These are phyloP conservation scores for Lodderomyces pseudojiufengensis DNA, from an alignment of 1,139 yeast species.

Conservation along the genomic window DNA sequence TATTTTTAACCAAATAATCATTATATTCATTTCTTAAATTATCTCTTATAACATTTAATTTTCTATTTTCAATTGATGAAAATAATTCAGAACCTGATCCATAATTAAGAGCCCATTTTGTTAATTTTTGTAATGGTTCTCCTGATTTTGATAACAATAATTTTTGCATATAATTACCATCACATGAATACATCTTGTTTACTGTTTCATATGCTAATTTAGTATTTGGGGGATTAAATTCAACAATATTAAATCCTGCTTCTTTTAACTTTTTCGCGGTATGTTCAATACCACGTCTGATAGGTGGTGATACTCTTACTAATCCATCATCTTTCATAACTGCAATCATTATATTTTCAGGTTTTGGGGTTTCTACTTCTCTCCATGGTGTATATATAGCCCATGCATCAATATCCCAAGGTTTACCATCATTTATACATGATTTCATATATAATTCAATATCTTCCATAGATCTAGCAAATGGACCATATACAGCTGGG, in stretches of 20 bases:
- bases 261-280: slow-evolving; percentile 25
- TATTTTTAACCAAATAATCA: slow-evolving; percentile 47
- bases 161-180: slow-evolving; percentile 57
- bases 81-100: slow-evolving; percentile 53
- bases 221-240: slow-evolving; percentile 52
- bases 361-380: slow-evolving; percentile 41
- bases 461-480: slow-evolving; percentile 60
- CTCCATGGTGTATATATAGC: slow-evolving; percentile 63
- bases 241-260: slow-evolving; percentile 31
- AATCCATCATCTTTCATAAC: slow-evolving; percentile 40
- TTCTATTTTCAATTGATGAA: slow-evolving; percentile 44
- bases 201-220: slow-evolving; percentile 51
- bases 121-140: slow-evolving; percentile 59
- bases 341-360: slow-evolving; percentile 35
- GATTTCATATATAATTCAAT: slow-evolving; percentile 57
- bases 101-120: slow-evolving; percentile 55
- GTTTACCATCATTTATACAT: slow-evolving; percentile 59
- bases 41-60: slow-evolving; percentile 50
- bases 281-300: slow-evolving; percentile 32
- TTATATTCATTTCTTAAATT: slow-evolving; percentile 52
- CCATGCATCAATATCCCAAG: slow-evolving; percentile 63
- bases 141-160: slow-evolving; percentile 55
- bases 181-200: slow-evolving; percentile 49
- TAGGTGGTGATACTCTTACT: slow-evolving; percentile 54
- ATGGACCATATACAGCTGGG: slow-evolving; percentile 60